A percentile compares a stretch with the other conserved stretches of the same genome.
These are phyloP conservation scores for Tetrahymena elliotti DNA, from an alignment of 73 alveolate genomes.

Conservation along the genomic window DNA sequence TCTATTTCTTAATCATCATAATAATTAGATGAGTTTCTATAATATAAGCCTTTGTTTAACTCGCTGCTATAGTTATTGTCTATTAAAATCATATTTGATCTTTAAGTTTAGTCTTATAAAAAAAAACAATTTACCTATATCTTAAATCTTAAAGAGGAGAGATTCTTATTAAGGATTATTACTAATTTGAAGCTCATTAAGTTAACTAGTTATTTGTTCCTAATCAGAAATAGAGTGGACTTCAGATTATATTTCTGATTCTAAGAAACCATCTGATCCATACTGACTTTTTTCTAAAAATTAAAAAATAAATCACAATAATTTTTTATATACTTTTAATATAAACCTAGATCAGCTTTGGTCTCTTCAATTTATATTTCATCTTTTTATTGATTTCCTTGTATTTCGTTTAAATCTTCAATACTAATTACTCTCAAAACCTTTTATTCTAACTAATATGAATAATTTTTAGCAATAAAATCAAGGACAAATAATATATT, in stretches of 20 bases:
- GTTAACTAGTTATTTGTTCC: background rate
- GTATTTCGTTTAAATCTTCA: background rate
- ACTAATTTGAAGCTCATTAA: background rate
- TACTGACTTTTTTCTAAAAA: background rate
- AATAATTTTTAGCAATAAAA: background rate
- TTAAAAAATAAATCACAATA: background rate
- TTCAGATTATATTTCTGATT: background rate
- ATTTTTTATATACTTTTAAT: background rate
- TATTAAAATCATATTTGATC: no score
- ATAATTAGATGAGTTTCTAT: background rate
- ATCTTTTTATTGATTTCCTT: background rate
- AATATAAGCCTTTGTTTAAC: background rate
- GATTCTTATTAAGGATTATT: background rate
- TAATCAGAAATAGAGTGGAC: background rate
- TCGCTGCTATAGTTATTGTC: background rate
- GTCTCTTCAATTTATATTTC: background rate
- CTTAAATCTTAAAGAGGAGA: background rate
- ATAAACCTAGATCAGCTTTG: background rate
- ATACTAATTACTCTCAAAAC: background rate
- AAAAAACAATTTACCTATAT: background rate
- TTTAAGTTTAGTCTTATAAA: no score
- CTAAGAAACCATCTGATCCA: background rate
- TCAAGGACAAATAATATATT: background rate
- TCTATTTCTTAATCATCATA: background rate
- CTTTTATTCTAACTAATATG: background rate